Base-by-base conservation (phyloP, 176 grass and related monocot genomes). In the Stipa capillata region DNA sequence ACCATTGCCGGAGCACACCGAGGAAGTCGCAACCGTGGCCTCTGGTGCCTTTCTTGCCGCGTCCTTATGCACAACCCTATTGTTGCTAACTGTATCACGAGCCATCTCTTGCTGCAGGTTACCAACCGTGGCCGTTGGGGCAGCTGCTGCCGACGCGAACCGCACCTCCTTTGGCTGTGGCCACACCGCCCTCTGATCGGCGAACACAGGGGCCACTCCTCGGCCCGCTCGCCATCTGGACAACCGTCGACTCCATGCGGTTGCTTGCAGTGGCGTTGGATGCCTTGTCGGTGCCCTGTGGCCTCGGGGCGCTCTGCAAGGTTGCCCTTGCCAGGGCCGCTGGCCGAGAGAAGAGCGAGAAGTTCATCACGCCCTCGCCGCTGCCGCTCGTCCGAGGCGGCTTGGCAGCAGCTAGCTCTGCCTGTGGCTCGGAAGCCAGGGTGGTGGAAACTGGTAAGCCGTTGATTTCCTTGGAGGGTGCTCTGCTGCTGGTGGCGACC, bases 261-360 rank as follows among this genome's bases (percentile, higher is more conserved):
- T 70, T 88, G 66, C 58, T 83, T 36, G 74, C 52, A 11, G 80
- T 79, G 66, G 25, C 68, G 72, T 49, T 83, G 74, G 80, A 58
- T 31, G 40, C 39, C 80, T 83, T 88, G 50, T 88, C 74, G n/a
- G 74, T 79, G 66, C 86, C 86, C 57, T 63, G 80, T 15, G 47
- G 56, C 80, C 86, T 88, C 48, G 80, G 77, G 21, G 51, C 69
- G 69, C 49, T 80, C 71, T 88, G 81, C 81, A 88, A 68, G 58
- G 32, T 88, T 48, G 82, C 82, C 45, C 81, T 73, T 6, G 82
- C 87, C 82, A 84, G 56, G 34, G 82, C 82, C 6, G 82, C 87
- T 2, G 87, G 87, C 36, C 82, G 40, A 24, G 81, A 89, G 87
- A 89, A 89, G 69, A 84, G 59, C 8, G 86, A 80, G 82, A 89